phyloP scores from a whole-genome alignment of 2,329 filamentous ascomycete species.

The Cordyceps militaris region DNA sequence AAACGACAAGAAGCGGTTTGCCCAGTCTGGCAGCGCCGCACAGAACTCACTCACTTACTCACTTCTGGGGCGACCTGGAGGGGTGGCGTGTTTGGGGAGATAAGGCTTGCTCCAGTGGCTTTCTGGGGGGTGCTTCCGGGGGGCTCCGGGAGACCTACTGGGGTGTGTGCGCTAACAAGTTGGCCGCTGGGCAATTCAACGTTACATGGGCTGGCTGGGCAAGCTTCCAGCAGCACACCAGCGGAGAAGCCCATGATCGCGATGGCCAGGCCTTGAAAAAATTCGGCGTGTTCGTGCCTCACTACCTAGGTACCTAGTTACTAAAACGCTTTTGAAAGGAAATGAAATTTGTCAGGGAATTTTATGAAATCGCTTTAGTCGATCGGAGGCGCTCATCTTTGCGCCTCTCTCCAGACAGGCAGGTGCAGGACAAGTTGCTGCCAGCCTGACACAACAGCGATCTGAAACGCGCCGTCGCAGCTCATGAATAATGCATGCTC shows the following conservation, averaged over 20 bases:
- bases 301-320: no score
- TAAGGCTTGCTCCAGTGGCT: neutral
- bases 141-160: neutral
- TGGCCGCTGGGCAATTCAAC: constrained; percentile 5
- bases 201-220: neutral
- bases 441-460: neutral
- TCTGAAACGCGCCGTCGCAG: neutral
- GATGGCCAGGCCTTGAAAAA: no score
- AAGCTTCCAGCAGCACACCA: neutral
- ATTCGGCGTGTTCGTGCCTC: no score
- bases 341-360: no score
- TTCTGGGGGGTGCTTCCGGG: neutral
- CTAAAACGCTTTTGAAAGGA: no score
- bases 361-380: no score
- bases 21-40: constrained; percentile 7
- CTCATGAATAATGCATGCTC: neutral
- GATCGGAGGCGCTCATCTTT: no score
- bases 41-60: no score
- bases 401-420: neutral
- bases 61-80: neutral
- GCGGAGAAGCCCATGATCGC: no score
- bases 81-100: neutral
- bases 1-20: neutral
- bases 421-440: neutral
- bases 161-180: neutral